These are phyloP conservation scores for Naganishia vaughanmartiniae DNA, from an alignment of 768 basidiomycete species.

Conservation along the genomic window DNA sequence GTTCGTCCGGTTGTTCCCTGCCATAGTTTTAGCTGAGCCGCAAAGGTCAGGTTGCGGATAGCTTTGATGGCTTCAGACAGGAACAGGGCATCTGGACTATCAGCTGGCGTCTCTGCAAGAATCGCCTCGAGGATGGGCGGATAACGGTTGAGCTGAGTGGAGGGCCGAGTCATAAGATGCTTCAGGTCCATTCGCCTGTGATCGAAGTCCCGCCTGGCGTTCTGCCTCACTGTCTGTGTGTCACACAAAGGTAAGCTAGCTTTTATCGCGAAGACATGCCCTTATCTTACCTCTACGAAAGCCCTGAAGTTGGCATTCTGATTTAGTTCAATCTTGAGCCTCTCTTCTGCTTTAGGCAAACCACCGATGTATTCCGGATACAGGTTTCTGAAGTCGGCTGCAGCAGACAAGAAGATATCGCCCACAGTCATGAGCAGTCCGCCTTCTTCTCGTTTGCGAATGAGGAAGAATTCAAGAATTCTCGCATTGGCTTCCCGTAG, in stretches of 20 bases:
- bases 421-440: constrained; percentile 81
- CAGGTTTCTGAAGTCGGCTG: constrained; percentile 77
- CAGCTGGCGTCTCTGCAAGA: constrained; percentile 72
- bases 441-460: constrained; percentile 80
- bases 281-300: constrained; percentile 69
- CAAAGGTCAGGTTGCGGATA: constrained; percentile 74
- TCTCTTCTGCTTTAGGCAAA: constrained; percentile 78
- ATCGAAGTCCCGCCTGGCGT: constrained; percentile 50
- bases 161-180: constrained; percentile 72
- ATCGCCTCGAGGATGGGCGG: constrained; percentile 82
- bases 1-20: constrained; percentile 85
- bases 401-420: constrained; percentile 81
- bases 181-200: constrained; percentile 68
- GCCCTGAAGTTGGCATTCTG: constrained; percentile 73
- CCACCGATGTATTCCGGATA: constrained; percentile 74
- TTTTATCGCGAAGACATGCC: constrained; percentile 11
- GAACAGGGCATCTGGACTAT: constrained; percentile 79
- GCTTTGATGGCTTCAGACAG: constrained; percentile 77
- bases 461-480: constrained; percentile 79
- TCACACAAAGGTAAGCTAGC: not conserved
- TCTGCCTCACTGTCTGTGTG: constrained; percentile 58
- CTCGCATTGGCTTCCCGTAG: constrained; percentile 80
- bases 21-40: constrained; percentile 82
- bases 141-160: constrained; percentile 79
- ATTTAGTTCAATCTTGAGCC: constrained; percentile 81